These are phyloP conservation scores for Termitomyces sp. DNA, from an alignment of 768 basidiomycete genomes.

Conservation along the genomic window DNA sequence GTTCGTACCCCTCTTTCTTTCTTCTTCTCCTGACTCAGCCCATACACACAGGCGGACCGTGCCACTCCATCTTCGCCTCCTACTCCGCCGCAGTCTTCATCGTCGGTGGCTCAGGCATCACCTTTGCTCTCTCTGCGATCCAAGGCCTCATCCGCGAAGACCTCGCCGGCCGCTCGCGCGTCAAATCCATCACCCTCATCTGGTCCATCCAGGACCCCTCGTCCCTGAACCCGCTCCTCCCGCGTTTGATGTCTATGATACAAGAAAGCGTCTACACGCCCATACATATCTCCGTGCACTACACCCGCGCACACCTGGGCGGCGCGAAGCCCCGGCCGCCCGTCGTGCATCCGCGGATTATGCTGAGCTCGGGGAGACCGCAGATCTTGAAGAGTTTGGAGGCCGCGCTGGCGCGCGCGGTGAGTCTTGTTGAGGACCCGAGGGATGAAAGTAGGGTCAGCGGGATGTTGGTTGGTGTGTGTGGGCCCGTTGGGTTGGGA, in stretches of 20 bases:
- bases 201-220: slow-evolving; percentile 57
- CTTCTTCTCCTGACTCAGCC: no score
- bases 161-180: slow-evolving; percentile 39
- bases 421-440: slow-evolving; percentile 33
- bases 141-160: slow-evolving; percentile 60
- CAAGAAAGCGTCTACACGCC: slow-evolving; percentile 33
- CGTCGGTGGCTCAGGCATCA: slow-evolving; percentile 74
- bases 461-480: slow-evolving; percentile 58
- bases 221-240: slow-evolving; percentile 39
- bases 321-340: slow-evolving; percentile 25
- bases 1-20: slow-evolving; percentile 20
- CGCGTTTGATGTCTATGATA: slow-evolving; percentile 39
- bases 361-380: slow-evolving; percentile 52
- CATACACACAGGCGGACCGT: slow-evolving; percentile 39
- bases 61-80: slow-evolving; percentile 54
- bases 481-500: slow-evolving; percentile 51
- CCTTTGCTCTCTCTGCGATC: slow-evolving; percentile 56
- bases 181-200: slow-evolving; percentile 56
- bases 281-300: slow-evolving; percentile 47
- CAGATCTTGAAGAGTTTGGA: slow-evolving; percentile 42
- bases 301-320: slow-evolving; percentile 42
- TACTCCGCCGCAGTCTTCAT: slow-evolving; percentile 66
- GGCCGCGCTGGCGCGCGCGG: slow-evolving; percentile 36
- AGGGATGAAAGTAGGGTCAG: slow-evolving; percentile 33
- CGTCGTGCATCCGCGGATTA: slow-evolving; percentile 26